A percentile compares a stretch with the other conserved stretches of the same genome.
phyloP scores from a whole-genome alignment of 1,284 basidiomycete species.

The Garcileccinum viscosum region DNA sequence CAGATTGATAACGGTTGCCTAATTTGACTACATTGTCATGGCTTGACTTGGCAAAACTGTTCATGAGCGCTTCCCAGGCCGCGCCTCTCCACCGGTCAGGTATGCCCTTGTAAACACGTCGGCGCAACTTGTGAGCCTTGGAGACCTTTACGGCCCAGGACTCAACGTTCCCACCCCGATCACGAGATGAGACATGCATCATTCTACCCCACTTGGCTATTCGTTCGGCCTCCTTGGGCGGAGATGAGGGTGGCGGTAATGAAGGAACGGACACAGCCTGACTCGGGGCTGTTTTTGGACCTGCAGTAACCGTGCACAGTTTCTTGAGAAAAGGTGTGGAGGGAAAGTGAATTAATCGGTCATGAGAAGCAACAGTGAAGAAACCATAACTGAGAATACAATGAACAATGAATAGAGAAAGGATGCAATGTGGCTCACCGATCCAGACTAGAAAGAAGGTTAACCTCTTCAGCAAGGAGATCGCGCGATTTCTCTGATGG shows the following conservation, averaged over 20 bases:
- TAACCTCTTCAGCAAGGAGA: constrained; percentile 67
- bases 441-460: constrained; percentile 76
- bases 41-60: constrained; percentile 53
- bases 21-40: constrained; percentile 49
- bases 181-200: constrained; percentile 73
- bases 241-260: constrained; percentile 53
- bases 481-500: constrained; percentile 64
- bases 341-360: constrained; percentile 75
- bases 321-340: constrained; percentile 68
- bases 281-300: constrained; percentile 48
- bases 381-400: constrained; percentile 78
- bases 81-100: constrained; percentile 95
- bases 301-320: constrained; percentile 54
- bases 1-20: constrained; percentile 64
- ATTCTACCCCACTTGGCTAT: constrained; percentile 90
- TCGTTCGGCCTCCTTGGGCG: constrained; percentile 70
- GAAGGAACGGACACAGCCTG: constrained; percentile 48
- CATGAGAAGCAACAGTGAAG: constrained; percentile 77
- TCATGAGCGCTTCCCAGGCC: constrained; percentile 86
- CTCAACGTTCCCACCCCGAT: constrained; percentile 79
- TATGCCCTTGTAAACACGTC: constrained; percentile 92
- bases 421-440: constrained; percentile 59
- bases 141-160: constrained; percentile 72
- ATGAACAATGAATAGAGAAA: constrained; percentile 25
- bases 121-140: constrained; percentile 70